A percentile compares a stretch with the other conserved stretches of the same genome.
phyloP scores from a whole-genome alignment of 257 asterid species.

The Solanum clarkiae region DNA sequence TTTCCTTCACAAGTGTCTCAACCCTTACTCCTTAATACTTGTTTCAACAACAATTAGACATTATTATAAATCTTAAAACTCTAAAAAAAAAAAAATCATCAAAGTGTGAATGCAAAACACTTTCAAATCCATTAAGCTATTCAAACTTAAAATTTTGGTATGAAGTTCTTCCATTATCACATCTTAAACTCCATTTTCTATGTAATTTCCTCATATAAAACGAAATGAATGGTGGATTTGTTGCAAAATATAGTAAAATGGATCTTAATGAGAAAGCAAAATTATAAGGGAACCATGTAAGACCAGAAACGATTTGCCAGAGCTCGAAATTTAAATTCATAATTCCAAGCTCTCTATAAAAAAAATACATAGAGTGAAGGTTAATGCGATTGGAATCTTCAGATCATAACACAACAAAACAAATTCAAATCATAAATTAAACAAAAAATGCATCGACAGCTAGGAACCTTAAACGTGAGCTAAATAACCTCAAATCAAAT shows the following conservation, averaged over 20 bases:
- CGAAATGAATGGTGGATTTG: neutral
- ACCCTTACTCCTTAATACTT: neutral
- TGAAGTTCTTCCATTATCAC: neutral
- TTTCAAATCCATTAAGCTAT: neutral
- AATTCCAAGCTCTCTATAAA: neutral
- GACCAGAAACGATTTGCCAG: neutral
- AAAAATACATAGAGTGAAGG: neutral
- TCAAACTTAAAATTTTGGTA: neutral
- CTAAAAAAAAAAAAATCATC: neutral
- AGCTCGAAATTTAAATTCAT: neutral
- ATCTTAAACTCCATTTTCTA: neutral
- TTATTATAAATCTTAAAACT: neutral
- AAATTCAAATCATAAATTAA: neutral
- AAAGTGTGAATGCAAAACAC: neutral
- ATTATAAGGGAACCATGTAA: neutral
- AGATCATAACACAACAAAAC: neutral
- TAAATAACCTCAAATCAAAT: neutral
- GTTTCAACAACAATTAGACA: neutral
- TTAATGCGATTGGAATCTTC: neutral
- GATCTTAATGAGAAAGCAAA: neutral
- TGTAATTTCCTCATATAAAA: neutral
- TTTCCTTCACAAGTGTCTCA: neutral
- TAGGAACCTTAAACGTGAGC: neutral
- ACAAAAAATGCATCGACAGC: neutral
- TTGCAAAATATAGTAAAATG: neutral